phyloP scores from a whole-genome alignment of 2,329 filamentous ascomycete genomes.

The Mycosphaerelloides madeirae region DNA sequence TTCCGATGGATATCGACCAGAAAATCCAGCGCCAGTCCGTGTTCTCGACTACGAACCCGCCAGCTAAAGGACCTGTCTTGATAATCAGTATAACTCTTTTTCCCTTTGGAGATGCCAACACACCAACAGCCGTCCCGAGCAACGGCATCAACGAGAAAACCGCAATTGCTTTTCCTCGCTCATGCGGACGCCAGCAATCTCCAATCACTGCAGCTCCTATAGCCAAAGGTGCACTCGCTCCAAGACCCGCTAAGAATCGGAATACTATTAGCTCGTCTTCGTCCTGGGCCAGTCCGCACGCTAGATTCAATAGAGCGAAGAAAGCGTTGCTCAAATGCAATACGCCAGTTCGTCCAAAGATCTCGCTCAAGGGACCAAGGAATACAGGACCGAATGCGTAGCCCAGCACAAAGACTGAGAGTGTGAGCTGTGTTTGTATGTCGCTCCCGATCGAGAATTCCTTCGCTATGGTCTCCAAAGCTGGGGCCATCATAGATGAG shows the following conservation, averaged over 20 bases:
- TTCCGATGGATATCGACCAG: conserved; percentile 37
- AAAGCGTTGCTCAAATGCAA: conserved; percentile 30
- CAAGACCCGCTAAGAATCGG: conserved; percentile 29
- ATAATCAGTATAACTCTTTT: no score
- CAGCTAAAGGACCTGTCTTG: conserved; percentile 17
- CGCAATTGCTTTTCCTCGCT: conserved; percentile 31
- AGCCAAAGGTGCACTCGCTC: conserved; percentile 29
- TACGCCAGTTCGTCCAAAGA: conserved; percentile 28
- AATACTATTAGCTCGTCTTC: conserved; percentile 31
- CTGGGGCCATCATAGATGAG: conserved; percentile 32
- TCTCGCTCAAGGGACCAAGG: conserved; percentile 27
- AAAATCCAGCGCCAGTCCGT: conserved; percentile 44
- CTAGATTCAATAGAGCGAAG: conserved; percentile 30
- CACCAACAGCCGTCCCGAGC: conserved; percentile 23
- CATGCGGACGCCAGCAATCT: conserved; percentile 55
- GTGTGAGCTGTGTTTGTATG: conserved; percentile 19
- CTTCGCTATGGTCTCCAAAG: conserved; percentile 14
- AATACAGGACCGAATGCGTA: conserved; percentile 27
- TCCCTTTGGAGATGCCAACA: no score
- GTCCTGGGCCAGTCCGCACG: conserved; percentile 30
- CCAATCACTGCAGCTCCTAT: not conserved
- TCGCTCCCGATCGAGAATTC: conserved; percentile 25
- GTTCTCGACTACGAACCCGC: conserved; percentile 36
- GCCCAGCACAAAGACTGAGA: not conserved
- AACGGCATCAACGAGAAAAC: conserved; percentile 48